Evolutionary conservation across 306 rosid genomes (phyloP), one percentile per base, ranked within the genome.

Genomic region (Hippophae gyantsensis): DNA sequence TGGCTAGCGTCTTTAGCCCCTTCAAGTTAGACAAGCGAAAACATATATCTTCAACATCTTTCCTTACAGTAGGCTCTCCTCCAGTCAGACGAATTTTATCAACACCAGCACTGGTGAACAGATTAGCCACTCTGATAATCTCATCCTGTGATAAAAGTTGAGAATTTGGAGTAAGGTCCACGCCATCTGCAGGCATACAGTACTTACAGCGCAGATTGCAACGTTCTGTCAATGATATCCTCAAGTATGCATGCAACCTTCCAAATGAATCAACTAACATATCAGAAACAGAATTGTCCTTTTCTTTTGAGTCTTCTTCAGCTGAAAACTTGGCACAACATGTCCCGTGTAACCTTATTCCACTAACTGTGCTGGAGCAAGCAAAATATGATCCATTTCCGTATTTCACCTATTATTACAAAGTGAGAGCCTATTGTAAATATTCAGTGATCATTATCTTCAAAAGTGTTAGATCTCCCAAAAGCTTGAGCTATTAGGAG

Each of bases 191-290:
- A 4, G 96, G 98, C 98, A 87, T 90, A 73, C 96, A 90, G 63
- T 87, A 87, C 42, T 87, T 89, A 65, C 98, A 90, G 60, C 96
- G 76, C 72, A 90, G 75, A 72, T 92, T 92, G 79, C 98, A 92
- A 9, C 96, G 86, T 64, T 92, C 98, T 1, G 96, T 92, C 70
- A 92, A 65, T 9, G 98, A 92, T 72, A 92, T 87, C 73, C 98
- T 92, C 80, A 90, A 71, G 78, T 87, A 92, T 43, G 87, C 87
- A 69, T 92, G 98, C 27, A 74, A 55, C 84, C 98, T 85, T 70
- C 98, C 96, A 64, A 92, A 92, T 42, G 98, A 87, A 72, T 92
- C 98, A n/a, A 87, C 54, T 59, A 92, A 68, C 96, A 92, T 87
- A 69, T 87, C 83, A 14, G 98, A 90, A 62, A 60, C 63, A 54